Conservation (phyloP, 768 basidiomycete genomes). For the Termitomyces sp. region DNA sequence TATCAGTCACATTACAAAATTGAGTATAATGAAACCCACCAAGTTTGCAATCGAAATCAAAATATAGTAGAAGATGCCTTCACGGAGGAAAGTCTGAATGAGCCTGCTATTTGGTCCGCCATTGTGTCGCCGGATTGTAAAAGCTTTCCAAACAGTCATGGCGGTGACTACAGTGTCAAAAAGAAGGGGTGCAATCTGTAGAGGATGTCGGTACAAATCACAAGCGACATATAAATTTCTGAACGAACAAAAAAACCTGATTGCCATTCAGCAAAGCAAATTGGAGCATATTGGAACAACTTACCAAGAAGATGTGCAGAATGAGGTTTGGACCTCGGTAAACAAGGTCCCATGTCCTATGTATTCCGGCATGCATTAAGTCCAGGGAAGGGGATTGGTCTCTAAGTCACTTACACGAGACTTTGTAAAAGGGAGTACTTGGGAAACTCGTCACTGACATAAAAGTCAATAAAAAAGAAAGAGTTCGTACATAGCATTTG, state of each 20-base stretch:
- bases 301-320: constrained; percentile 77
- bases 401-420: constrained; percentile 40
- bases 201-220: constrained; percentile 10
- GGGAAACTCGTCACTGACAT: neutral
- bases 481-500: constrained; percentile 60
- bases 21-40: constrained; percentile 22
- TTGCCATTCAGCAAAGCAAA: neutral
- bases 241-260: constrained; percentile 54
- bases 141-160: constrained; percentile 78
- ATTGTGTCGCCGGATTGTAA: constrained; percentile 67
- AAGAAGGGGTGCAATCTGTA: constrained; percentile 73
- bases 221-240: neutral
- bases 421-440: constrained; percentile 62
- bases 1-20: neutral
- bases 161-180: constrained; percentile 78
- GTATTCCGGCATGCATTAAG: neutral
- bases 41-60: constrained; percentile 84
- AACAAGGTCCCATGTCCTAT: constrained; percentile 63
- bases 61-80: constrained; percentile 83
- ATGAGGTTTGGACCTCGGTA: constrained; percentile 78
- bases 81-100: constrained; percentile 80
- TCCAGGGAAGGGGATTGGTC: neutral
- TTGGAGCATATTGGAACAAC: constrained; percentile 8
- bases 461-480: neutral
- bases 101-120: constrained; percentile 74